phyloP scores from a whole-genome alignment of 257 asterid genomes.

The Solanum ossicruentum region DNA sequence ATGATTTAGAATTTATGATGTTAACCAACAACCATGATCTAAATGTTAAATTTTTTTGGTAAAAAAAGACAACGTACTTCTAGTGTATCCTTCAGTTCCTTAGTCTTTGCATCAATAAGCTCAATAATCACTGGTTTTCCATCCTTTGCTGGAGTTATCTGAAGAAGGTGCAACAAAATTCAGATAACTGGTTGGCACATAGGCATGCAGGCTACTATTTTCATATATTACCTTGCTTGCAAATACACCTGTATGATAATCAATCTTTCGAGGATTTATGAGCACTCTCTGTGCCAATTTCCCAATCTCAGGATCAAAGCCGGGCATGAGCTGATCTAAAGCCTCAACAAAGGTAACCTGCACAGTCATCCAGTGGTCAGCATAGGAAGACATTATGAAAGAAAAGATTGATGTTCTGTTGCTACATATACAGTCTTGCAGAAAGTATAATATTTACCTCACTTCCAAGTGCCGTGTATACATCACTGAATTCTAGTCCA shows the following conservation, averaged over 20 bases:
- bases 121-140: conserved; percentile 94
- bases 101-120: conserved; percentile 96
- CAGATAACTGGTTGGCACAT: background rate
- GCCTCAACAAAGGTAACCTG: conserved; percentile 95
- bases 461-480: conserved; percentile 95
- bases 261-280: conserved; percentile 78
- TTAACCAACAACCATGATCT: background rate
- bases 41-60: background rate
- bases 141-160: conserved; percentile 95
- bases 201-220: background rate
- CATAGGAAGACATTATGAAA: background rate
- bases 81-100: conserved; percentile 72
- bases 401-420: background rate
- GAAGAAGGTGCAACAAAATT: background rate
- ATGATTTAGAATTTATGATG: background rate
- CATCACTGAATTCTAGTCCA: conserved; percentile 97
- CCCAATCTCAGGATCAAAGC: conserved; percentile 93
- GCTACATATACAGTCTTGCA: background rate
- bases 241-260: conserved; percentile 77
- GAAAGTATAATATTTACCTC: conserved; percentile 35
- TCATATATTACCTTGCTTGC: conserved; percentile 71
- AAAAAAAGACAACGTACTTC: conserved; percentile 35
- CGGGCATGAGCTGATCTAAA: conserved; percentile 91
- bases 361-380: conserved; percentile 18
- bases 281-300: conserved; percentile 87